Evolutionary conservation across 345 rosid species (phyloP).

Genomic region (Cochlearia excelsa): DNA sequence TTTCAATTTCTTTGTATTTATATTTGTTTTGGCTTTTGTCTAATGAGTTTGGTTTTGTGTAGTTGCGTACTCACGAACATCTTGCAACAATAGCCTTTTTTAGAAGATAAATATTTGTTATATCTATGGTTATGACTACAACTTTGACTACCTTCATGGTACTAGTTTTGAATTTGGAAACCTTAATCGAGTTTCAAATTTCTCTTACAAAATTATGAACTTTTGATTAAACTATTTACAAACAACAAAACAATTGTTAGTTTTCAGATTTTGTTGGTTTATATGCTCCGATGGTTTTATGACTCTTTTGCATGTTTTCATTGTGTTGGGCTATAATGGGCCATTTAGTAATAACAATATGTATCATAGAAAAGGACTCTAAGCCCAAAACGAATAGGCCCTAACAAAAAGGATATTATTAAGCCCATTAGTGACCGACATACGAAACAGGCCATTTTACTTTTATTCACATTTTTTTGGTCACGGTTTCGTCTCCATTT

Average conservation of each 20-base stretch:
- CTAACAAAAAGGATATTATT: not conserved
- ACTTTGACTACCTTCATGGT: no score
- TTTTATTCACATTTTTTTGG: not conserved
- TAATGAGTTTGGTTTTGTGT: conserved; percentile 10
- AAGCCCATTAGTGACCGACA: conserved; percentile 27
- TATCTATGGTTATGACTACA: not conserved
- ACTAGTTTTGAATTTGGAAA: no score
- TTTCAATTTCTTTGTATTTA: not conserved
- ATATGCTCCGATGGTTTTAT: not conserved
- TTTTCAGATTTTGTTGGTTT: no score
- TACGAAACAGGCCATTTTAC: conserved; percentile 13
- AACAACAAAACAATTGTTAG: no score
- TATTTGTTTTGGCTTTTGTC: not conserved
- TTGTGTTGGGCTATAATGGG: not conserved
- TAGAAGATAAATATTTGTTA: not conserved
- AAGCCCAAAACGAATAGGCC: not conserved
- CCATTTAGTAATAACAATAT: not conserved
- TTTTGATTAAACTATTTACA: no score
- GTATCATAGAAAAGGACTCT: not conserved
- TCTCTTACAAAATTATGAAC: no score
- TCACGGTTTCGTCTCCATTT: conserved; percentile 19
- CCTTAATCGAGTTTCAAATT: no score
- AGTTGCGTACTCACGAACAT: not conserved
- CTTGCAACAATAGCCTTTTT: not conserved
- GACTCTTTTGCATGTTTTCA: not conserved